phyloP scores from a whole-genome alignment of 1,284 basidiomycete species.

The Pascua sp. region DNA sequence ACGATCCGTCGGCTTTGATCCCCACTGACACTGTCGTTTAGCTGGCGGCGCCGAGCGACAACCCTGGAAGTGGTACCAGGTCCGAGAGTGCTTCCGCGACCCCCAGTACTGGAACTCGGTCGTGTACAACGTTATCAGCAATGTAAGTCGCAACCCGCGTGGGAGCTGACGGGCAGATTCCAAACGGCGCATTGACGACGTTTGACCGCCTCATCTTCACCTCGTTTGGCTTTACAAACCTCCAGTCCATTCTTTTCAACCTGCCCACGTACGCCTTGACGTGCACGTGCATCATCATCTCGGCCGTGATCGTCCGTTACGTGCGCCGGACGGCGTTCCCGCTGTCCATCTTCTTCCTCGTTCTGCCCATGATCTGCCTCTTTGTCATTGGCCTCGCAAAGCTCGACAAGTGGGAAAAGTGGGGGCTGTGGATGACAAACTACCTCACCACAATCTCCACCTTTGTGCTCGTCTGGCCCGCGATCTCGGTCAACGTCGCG shows the following conservation, averaged over 20 bases:
- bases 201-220: slow-evolving; percentile 18
- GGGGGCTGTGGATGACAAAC: slow-evolving; percentile 15
- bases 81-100: slow-evolving; percentile 22
- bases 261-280: slow-evolving; percentile 17
- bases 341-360: slow-evolving; percentile 14
- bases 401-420: slow-evolving; percentile 19
- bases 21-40: slow-evolving; percentile 13
- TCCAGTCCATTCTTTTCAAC: slow-evolving; percentile 22
- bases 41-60: slow-evolving; percentile 18
- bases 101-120: slow-evolving; percentile 24
- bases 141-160: slow-evolving; percentile 10
- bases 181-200: slow-evolving; percentile 10
- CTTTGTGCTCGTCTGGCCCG: slow-evolving; percentile 17
- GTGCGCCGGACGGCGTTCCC: slow-evolving; percentile 21
- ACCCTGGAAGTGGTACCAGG: slow-evolving; percentile 25
- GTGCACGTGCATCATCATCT: slow-evolving; percentile 12
- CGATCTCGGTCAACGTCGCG: slow-evolving; percentile 12
- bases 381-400: slow-evolving; percentile 19
- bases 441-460: slow-evolving; percentile 13
- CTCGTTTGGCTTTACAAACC: slow-evolving; percentile 27
- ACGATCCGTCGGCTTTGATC: slow-evolving; percentile 18
- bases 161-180: slow-evolving; percentile 9
- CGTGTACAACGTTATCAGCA: slow-evolving; percentile 21
- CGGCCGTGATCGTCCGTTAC: slow-evolving; percentile 12
- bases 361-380: slow-evolving; percentile 17